Evolutionary conservation across 2,329 filamentous ascomycete species (phyloP), one percentile per base, ranked within the genome.

Genomic region (Stachybotrys chartarum): DNA sequence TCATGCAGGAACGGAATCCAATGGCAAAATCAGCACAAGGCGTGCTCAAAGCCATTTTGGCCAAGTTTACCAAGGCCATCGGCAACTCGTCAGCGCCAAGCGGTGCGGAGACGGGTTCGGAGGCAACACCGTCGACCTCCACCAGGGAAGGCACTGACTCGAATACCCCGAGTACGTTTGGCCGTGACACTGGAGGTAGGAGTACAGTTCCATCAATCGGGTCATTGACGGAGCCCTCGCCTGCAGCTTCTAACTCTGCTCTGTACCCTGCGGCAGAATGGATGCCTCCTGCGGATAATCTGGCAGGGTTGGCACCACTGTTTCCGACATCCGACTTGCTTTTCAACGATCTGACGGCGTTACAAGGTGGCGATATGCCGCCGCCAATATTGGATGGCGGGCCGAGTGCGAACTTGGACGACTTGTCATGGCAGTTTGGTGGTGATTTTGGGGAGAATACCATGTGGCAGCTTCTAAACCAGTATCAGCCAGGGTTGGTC

Each of bases 241-340:
- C 30, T 24, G 7, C 49, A 35, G 18, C 54, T 50, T 16, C 52
- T 51, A 10, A 7, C 12, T 44, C 50, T 14, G 18, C 12, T 5
- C 5, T 17, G n/a, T 42, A 18, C n/a, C 31, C 50, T 7, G 32
- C 47, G 6, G 32, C 53, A 3, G 70, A 74, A 51, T 78, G 75
- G 73, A 60, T 76, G 47, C 76, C 78, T 2, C 68, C 70, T 7
- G 68, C 72, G 55, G 78, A 81, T 57, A 75, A 79, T 60, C 77
- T 83, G 61, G 69, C 75, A 24, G 69, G 71, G 11, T 74, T 85
- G 56, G 75, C 78, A 59, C 79, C 81, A 16, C 74, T 84, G 56
- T 83, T 81, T 54, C 78, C 82, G 0, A 81, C 79, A 56, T 76
- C 78, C 18, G 82, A 85, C 59, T 68, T 85, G 6, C 68, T 82